A percentile compares a stretch with the other conserved stretches of the same genome.
Evolutionary conservation across 305 asterid genomes (phyloP).

Genomic region (Solanum hybrid): DNA sequence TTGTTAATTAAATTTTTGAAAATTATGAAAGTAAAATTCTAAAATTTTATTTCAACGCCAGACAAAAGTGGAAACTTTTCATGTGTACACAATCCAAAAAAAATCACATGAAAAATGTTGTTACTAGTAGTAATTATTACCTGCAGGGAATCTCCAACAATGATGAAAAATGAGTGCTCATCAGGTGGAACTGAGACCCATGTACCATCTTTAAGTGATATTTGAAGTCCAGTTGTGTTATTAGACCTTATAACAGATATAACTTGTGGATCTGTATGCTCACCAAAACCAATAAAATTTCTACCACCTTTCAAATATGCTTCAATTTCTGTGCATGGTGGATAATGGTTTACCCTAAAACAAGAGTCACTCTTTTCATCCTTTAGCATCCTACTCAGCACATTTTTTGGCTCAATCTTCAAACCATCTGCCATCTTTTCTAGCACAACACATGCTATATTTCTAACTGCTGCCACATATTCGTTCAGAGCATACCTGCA

Average conservation of each 20-base stretch:
- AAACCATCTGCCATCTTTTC: slow-evolving; percentile 61
- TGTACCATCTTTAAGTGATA: slow-evolving; percentile 41
- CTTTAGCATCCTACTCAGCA: slow-evolving; percentile 32
- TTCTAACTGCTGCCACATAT: slow-evolving; percentile 32
- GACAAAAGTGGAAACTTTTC: background rate
- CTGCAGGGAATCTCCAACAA: slow-evolving; percentile 74
- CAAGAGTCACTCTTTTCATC: slow-evolving; percentile 46
- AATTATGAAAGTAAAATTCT: background rate
- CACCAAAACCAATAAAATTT: slow-evolving; percentile 65
- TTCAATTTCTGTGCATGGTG: slow-evolving; percentile 38
- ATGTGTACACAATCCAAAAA: background rate
- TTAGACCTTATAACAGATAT: slow-evolving; percentile 65
- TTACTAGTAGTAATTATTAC: slow-evolving; percentile 14
- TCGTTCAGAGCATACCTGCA: slow-evolving; percentile 38
- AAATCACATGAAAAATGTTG: background rate
- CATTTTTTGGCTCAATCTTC: slow-evolving; percentile 15
- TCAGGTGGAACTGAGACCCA: slow-evolving; percentile 72
- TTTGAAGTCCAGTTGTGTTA: slow-evolving; percentile 57
- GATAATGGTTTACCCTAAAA: slow-evolving; percentile 62
- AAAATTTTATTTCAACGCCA: background rate
- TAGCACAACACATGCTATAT: slow-evolving; percentile 41
- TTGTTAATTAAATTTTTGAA: background rate
- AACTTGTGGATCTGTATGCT: slow-evolving; percentile 80
- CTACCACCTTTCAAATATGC: slow-evolving; percentile 28
- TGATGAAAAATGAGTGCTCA: slow-evolving; percentile 48